Percentiles rank a stretch among this genome's conserved stretches.
Evolutionary conservation across 164 flowering plant genomes (phyloP).

Genomic region (Protea cynaroides): DNA sequence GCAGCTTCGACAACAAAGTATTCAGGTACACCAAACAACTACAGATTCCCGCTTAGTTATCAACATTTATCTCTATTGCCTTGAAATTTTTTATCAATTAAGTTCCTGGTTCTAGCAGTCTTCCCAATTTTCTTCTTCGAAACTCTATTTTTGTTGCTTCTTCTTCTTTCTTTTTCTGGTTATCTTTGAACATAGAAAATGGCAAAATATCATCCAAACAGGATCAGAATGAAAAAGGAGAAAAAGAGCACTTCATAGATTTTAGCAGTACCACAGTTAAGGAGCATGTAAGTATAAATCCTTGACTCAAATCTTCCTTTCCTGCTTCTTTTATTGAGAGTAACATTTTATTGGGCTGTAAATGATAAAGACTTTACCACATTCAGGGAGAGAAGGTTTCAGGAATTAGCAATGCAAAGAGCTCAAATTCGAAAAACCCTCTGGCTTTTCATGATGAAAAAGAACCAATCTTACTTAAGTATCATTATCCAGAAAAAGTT

Average conservation of each 20-base stretch:
- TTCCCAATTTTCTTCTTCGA: no score
- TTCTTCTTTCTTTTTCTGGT: background rate
- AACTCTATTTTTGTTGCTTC: background rate
- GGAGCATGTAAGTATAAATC: slow-evolving; percentile 22
- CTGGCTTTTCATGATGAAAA: slow-evolving; percentile 32
- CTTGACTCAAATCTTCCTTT: background rate
- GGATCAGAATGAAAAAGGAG: slow-evolving; percentile 6
- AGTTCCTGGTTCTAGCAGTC: no score
- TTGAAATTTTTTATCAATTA: no score
- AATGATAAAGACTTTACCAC: background rate
- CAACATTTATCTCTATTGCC: no score
- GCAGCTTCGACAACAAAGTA: slow-evolving; percentile 20
- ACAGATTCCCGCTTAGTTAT: background rate
- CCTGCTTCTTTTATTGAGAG: no score
- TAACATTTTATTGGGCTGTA: background rate
- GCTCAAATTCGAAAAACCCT: slow-evolving; percentile 19
- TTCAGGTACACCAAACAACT: slow-evolving; percentile 33
- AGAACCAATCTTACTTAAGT: slow-evolving; percentile 40
- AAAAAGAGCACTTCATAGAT: slow-evolving; percentile 8
- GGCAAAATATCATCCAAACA: slow-evolving; percentile 20
- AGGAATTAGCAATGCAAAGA: slow-evolving; percentile 43
- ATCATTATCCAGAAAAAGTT: slow-evolving; percentile 26
- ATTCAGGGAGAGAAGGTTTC: slow-evolving; percentile 41
- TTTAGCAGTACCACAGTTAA: slow-evolving; percentile 9
- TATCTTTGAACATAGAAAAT: slow-evolving; percentile 27